Conservation (phyloP, 2,329 filamentous ascomycete species). For the Metarhizium anisopliae region DNA sequence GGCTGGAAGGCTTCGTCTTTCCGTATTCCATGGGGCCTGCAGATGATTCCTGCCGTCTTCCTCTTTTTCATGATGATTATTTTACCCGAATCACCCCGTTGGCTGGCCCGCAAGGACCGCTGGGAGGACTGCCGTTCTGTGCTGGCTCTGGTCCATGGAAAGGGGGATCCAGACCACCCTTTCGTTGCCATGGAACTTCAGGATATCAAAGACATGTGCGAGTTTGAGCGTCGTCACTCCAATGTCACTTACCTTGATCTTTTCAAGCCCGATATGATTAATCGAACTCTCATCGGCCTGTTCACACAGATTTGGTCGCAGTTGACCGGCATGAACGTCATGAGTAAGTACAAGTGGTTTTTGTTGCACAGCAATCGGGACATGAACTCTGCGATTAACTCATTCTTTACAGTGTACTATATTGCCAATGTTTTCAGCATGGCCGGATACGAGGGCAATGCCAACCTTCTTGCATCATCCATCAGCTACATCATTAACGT, state of each 20-base stretch:
- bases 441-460: constrained; percentile 32
- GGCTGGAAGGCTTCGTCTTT: constrained; percentile 44
- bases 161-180: constrained; percentile 53
- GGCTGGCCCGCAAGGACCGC: constrained; percentile 54
- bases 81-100: constrained; percentile 53
- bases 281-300: constrained; percentile 41
- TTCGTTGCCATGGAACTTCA: constrained; percentile 60
- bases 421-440: constrained; percentile 37
- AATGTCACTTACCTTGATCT: constrained; percentile 65
- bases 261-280: constrained; percentile 57
- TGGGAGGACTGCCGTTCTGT: constrained; percentile 48
- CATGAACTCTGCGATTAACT: background rate
- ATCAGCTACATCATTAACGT: constrained; percentile 68
- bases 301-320: constrained; percentile 49
- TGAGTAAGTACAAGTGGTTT: constrained; percentile 34
- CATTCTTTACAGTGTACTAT: constrained; percentile 46
- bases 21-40: constrained; percentile 55
- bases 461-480: constrained; percentile 44
- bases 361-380: background rate
- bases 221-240: constrained; percentile 62
- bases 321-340: constrained; percentile 47
- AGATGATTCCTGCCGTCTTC: constrained; percentile 53
- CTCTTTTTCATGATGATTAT: constrained; percentile 51
- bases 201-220: constrained; percentile 65
- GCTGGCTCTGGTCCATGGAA: constrained; percentile 51